Conservation (phyloP, 768 basidiomycete species). For the Tricholoma saponaceum region DNA sequence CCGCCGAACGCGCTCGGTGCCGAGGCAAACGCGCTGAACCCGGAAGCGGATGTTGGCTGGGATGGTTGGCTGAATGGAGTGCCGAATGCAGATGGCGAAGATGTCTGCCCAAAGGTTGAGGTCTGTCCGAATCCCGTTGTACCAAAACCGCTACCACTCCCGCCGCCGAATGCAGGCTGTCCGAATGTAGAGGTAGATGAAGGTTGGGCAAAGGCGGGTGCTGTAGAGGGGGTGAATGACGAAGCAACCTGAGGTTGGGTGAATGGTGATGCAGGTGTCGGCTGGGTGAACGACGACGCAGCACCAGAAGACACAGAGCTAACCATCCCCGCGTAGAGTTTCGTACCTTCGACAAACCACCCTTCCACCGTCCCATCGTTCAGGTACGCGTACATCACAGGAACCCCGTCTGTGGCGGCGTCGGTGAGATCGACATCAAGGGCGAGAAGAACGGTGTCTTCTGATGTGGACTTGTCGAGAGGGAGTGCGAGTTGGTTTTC, state of each 20-base stretch:
- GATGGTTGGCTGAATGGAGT: constrained; percentile 24
- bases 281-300: no score
- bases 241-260: not conserved
- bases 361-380: constrained; percentile 75
- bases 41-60: constrained; percentile 16
- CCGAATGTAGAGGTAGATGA: constrained; percentile 26
- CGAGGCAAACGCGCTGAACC: constrained; percentile 13
- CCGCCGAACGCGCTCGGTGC: constrained; percentile 8
- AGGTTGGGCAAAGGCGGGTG: constrained; percentile 14
- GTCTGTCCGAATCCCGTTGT: constrained; percentile 24
- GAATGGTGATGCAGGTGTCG: not conserved
- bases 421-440: constrained; percentile 66
- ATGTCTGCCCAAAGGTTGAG: constrained; percentile 23
- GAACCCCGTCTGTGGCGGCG: constrained; percentile 31
- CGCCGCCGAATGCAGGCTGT: constrained; percentile 12
- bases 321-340: constrained; percentile 57
- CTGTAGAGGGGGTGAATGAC: constrained; percentile 15
- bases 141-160: constrained; percentile 7
- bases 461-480: constrained; percentile 53
- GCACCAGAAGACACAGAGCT: constrained; percentile 3
- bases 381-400: constrained; percentile 70
- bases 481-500: constrained; percentile 60
- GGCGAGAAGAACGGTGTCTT: constrained; percentile 66
- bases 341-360: constrained; percentile 64
- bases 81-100: constrained; percentile 10